Evolutionary conservation across 1,284 basidiomycete species (phyloP), one percentile per base, ranked within the genome.

Genomic region (Puccinia hordei): DNA sequence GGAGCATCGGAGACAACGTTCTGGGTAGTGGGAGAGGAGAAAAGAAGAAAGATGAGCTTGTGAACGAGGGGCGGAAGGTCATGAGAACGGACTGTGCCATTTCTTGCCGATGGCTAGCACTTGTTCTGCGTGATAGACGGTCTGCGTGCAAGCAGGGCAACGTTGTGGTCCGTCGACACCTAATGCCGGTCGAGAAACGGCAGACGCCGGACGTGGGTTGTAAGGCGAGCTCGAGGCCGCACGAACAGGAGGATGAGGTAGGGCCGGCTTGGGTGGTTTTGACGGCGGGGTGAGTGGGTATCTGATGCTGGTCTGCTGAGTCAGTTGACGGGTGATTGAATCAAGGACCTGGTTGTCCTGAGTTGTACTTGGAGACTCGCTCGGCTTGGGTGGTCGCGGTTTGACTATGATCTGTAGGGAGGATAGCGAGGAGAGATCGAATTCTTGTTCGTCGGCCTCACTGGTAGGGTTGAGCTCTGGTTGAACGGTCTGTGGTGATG

Each of bases 81-180:
- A 49, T 27, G 41, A 27, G 35, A 27, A 66, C 73, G 10, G 24
- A 76, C 73, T 76, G 46, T 76, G 73, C 73, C 73, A 76, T 51
- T 76, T 76, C 73, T 76, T 76, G 27, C 73, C 73, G 22, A 76
- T 63, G 24, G 73, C 73, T 17, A 76, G 49, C 17, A 76, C 73
- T 51, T 76, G 73, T 44, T 76, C 73, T 44, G 73, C 59, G 49
- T 76, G 73, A 51, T 76, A 76, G 12, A 76, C 73, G 27, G 73
- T 76, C 41, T 65, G 59, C 13, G 38, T 33, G 44, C 73, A 76
- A 1, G 55, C 22, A 24, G 73, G 73, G 66, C 73, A 76, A 30
- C 55, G 41, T 27, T 76, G 55, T 6, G 73, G 73, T 6, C 73
- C 73, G 22, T 76, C 73, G 19, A 35, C 17, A 35, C 35, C 46